These are phyloP conservation scores for Umbelopsis sp. DNA, from an alignment of 192 early-diverging fungal species.

Conservation along the genomic window DNA sequence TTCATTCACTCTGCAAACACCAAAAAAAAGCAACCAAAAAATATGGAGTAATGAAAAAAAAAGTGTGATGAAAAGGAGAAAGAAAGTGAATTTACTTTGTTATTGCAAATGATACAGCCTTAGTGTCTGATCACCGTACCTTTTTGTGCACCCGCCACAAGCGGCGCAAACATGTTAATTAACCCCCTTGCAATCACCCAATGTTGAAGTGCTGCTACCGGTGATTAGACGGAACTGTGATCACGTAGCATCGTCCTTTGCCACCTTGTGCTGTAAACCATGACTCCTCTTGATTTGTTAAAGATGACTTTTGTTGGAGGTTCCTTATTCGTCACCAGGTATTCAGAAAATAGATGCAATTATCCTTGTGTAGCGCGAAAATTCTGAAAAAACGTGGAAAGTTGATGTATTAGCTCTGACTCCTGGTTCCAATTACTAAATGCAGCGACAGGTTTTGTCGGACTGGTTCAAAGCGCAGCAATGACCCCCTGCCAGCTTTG, in stretches of 20 bases:
- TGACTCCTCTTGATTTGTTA: no score
- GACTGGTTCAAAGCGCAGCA: no score
- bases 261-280: no score
- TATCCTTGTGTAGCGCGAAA: conserved; percentile 15
- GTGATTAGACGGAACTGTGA: no score
- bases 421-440: background rate
- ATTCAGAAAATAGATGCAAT: background rate
- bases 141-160: conserved; percentile 20
- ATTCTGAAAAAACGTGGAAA: background rate
- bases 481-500: no score
- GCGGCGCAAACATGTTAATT: no score
- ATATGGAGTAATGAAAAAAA: background rate
- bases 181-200: no score
- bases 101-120: background rate
- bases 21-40: background rate
- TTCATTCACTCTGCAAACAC: conserved; percentile 18
- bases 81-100: background rate
- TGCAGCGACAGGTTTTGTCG: background rate
- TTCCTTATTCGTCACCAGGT: no score
- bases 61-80: conserved; percentile 4
- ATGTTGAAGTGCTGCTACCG: no score
- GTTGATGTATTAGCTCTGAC: background rate
- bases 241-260: no score
- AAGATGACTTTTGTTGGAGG: no score
- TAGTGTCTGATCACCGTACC: conserved; percentile 10